phyloP scores from a whole-genome alignment of 768 basidiomycete genomes.

The Russula earlei region DNA sequence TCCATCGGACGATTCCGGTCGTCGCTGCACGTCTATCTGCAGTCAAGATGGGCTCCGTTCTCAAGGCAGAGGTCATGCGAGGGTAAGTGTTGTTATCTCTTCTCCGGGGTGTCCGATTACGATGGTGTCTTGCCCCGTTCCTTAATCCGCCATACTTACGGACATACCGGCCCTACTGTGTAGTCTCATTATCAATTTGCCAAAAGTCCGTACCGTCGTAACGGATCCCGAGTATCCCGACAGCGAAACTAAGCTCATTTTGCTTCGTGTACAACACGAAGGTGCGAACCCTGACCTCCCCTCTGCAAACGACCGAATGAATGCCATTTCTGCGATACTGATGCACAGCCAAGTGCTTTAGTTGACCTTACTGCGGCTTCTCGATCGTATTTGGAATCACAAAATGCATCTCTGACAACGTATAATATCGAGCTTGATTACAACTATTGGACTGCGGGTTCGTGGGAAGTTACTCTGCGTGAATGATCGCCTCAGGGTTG shows the following conservation, averaged over 20 bases:
- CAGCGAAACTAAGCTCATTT: conserved; percentile 46
- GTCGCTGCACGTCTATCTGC: conserved; percentile 59
- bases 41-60: conserved; percentile 41
- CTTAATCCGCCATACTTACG: neutral
- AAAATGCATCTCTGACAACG: conserved; percentile 45
- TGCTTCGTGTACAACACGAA: conserved; percentile 53
- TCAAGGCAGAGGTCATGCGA: conserved; percentile 50
- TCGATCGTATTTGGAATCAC: conserved; percentile 43
- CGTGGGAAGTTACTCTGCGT: conserved; percentile 11
- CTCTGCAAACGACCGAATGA: neutral
- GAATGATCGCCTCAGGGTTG: neutral
- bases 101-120: neutral
- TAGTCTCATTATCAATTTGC: conserved; percentile 57
- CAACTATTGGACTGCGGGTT: conserved; percentile 84
- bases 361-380: conserved; percentile 56
- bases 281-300: conserved; percentile 31
- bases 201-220: conserved; percentile 54
- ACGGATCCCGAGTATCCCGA: conserved; percentile 39
- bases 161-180: neutral
- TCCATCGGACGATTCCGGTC: conserved; percentile 55
- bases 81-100: conserved; percentile 34
- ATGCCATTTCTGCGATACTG: neutral
- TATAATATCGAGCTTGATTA: conserved; percentile 66
- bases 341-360: conserved; percentile 35
- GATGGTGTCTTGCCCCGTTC: neutral